Evolutionary conservation across 2,329 filamentous ascomycete genomes (phyloP), one percentile per base, ranked within the genome.

Genomic region (Ophiosphaerella narmari): DNA sequence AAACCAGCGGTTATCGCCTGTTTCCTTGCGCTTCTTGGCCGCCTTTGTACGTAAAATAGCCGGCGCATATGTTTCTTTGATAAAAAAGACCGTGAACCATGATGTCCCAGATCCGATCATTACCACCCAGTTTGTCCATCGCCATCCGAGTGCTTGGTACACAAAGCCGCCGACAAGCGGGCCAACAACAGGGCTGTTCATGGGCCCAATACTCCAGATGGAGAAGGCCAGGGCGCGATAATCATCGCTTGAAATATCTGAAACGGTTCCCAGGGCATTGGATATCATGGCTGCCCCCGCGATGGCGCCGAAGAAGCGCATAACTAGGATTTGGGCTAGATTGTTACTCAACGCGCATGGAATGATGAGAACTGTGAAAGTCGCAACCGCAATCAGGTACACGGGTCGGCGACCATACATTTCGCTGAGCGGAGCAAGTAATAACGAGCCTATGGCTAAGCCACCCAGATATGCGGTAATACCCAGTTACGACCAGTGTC

Each of bases 101-200:
- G 84, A 84, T 0, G 81, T 78, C 1, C 83, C 89, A 0, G 83
- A 82, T 8, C 90, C 79, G 43, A 95, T 92, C 63, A 68, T 67
- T 7, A 70, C 63, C 0, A 72, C 80, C 88, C 90, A 96, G 65
- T 89, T 89, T 33, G 87, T 87, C 90, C 91, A 96, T 26, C 91
- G 78, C 92, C 92, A 97, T 9, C 90, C 91, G 2, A 94, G 77
- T 55, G 88, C 85, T 70, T 91, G 80, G 58, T 78, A 90, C 1
- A 89, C 83, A 60, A 96, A 95, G 0, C 91, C 91, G 18, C 91
- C 91, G 31, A 96, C 86, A 1, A 92, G 75, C 0, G 88, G 87
- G 0, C 87, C 65, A 1, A 70, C 39, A 74, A 88, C 13, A 0
- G 67, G 68, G 0, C 88, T 91, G 65, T 96, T 96, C 57, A 96